Evolutionary conservation across 2,329 filamentous ascomycete genomes (phyloP).

Genomic region (Calonectria multiphialidica): DNA sequence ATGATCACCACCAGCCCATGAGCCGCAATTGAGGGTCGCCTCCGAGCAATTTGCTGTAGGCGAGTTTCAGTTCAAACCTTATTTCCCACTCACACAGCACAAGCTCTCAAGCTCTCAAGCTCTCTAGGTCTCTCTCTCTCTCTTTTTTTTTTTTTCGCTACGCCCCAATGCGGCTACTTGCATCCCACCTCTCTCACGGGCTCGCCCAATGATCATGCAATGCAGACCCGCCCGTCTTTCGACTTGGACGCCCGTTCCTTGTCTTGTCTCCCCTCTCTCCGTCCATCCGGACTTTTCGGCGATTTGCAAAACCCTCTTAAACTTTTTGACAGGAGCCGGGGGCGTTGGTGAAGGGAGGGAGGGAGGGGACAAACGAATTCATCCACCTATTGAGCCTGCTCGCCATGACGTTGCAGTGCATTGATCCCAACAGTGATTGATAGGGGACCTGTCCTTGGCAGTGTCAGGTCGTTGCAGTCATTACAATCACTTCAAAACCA

Average conservation of each 20-base stretch:
- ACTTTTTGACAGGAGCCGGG: background rate
- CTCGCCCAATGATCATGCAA: background rate
- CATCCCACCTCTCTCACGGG: background rate
- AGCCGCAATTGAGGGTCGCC: background rate
- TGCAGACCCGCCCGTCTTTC: background rate
- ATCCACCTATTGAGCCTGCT: background rate
- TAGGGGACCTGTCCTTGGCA: background rate
- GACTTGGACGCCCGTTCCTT: background rate
- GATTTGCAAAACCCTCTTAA: no score
- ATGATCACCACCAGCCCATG: background rate
- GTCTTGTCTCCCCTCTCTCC: background rate
- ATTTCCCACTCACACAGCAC: no score
- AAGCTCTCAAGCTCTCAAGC: no score
- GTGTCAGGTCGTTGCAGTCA: background rate
- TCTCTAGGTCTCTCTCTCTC: no score
- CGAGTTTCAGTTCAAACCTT: slow-evolving; percentile 5
- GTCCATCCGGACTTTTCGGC: background rate
- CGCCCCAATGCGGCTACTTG: background rate
- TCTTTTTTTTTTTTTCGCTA: background rate
- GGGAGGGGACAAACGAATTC: background rate
- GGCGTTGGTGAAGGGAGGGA: no score
- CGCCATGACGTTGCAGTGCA: background rate
- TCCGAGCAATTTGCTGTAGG: background rate
- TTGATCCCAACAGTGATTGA: background rate
- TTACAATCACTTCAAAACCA: no score